phyloP scores from a whole-genome alignment of 2,329 filamentous ascomycete genomes.

The Aspergillus glaucus region DNA sequence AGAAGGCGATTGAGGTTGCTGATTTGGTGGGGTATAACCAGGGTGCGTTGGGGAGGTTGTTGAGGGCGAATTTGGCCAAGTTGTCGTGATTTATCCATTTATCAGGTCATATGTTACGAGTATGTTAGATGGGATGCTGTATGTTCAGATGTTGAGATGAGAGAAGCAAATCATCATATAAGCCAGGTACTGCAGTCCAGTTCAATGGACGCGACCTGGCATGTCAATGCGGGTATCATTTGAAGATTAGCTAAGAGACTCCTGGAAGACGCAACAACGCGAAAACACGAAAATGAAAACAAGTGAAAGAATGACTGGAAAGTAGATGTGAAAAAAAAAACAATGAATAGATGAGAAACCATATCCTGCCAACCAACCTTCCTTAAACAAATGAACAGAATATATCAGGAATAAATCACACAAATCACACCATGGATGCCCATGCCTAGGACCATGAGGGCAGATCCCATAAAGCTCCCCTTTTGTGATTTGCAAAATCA shows the following conservation, averaged over 20 bases:
- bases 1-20: conserved; percentile 31
- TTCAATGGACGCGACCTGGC: not conserved
- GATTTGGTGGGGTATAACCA: conserved; percentile 15
- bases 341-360: too few relatives aligned
- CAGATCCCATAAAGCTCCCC: not conserved
- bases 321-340: too few relatives aligned
- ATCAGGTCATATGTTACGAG: not conserved
- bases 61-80: conserved; percentile 23
- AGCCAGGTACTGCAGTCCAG: not conserved
- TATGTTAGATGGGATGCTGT: not conserved
- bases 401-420: too few relatives aligned
- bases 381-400: too few relatives aligned
- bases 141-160: not conserved
- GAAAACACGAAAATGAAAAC: not conserved
- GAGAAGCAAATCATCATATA: not conserved
- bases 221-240: conserved; percentile 3
- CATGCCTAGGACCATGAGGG: not conserved
- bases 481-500: conserved; percentile 8
- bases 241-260: not conserved
- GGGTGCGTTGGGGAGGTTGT: conserved; percentile 16
- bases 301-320: not conserved
- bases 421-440: too few relatives aligned
- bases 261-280: not conserved
- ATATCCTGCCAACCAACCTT: too few relatives aligned
- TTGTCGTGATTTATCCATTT: conserved; percentile 7